Evolutionary conservation across 441 rosid genomes (phyloP).

Genomic region (Adansonia gregorii): DNA sequence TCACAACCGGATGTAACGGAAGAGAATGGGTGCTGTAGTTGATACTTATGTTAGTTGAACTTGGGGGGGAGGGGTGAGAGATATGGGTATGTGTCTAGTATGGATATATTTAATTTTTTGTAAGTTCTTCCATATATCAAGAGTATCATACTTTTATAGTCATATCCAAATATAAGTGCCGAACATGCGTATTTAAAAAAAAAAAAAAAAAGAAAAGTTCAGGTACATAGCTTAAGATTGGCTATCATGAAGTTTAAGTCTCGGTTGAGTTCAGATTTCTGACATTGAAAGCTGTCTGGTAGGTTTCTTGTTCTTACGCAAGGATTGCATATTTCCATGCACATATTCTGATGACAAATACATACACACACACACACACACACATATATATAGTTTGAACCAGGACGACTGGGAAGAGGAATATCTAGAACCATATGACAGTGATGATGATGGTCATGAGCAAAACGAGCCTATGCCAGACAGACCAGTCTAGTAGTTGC

Average conservation of each 20-base stretch:
- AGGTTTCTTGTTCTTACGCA: neutral
- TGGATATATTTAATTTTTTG: neutral
- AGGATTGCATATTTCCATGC: neutral
- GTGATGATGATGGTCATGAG: slow-evolving; percentile 21
- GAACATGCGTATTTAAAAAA: neutral
- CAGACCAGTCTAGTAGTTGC: neutral
- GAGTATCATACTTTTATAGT: neutral
- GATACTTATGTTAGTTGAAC: neutral
- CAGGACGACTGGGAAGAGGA: slow-evolving; percentile 47
- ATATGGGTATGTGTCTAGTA: neutral
- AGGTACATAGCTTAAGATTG: neutral
- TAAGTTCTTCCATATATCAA: neutral
- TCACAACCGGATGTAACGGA: neutral
- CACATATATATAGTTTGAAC: neutral
- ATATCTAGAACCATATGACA: slow-evolving; percentile 32
- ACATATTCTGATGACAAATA: neutral
- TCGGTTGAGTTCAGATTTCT: neutral
- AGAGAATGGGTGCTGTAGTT: neutral
- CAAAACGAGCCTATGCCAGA: neutral
- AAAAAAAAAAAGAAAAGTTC: neutral
- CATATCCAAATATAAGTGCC: neutral
- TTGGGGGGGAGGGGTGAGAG: neutral
- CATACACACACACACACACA: too few relatives aligned
- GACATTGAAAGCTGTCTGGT: neutral
- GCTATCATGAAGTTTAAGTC: neutral